A percentile compares a stretch with the other conserved stretches of the same genome.
Evolutionary conservation across 768 basidiomycete species (phyloP).

Genomic region (Lactarius evosmus): DNA sequence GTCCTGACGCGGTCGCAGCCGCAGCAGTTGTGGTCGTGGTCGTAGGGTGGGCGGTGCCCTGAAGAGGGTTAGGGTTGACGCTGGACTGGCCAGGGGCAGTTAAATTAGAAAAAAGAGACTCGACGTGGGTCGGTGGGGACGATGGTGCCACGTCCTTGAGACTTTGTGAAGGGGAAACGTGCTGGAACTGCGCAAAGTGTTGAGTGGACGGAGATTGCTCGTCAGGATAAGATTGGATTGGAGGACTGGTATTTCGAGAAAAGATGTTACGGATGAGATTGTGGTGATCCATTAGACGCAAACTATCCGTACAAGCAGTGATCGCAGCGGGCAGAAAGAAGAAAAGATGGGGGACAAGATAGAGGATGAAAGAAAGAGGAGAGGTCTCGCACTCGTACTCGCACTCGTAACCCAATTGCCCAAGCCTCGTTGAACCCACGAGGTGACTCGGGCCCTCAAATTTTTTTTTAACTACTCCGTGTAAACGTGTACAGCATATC

Average conservation of each 20-base stretch:
- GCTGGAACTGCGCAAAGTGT: slow-evolving; percentile 31
- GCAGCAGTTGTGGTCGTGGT: slow-evolving; percentile 30
- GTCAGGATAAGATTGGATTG: slow-evolving; percentile 24
- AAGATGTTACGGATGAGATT: slow-evolving; percentile 28
- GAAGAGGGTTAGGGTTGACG: slow-evolving; percentile 34
- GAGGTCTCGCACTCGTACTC: not conserved
- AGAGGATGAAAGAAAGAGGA: not conserved
- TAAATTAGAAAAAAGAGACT: slow-evolving; percentile 63
- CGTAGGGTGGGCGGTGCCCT: slow-evolving; percentile 30
- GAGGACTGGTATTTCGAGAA: slow-evolving; percentile 28
- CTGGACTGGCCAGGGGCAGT: slow-evolving; percentile 40
- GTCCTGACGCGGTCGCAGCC: slow-evolving; percentile 36
- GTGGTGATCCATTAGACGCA: slow-evolving; percentile 25
- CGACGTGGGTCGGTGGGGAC: slow-evolving; percentile 58
- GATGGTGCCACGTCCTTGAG: slow-evolving; percentile 41
- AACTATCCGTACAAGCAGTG: slow-evolving; percentile 10
- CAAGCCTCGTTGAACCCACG: slow-evolving; percentile 29
- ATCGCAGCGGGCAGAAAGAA: slow-evolving; percentile 3
- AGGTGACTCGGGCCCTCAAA: slow-evolving; percentile 36
- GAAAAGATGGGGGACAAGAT: not conserved
- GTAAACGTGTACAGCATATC: too few species aligned
- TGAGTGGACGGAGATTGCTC: slow-evolving; percentile 25
- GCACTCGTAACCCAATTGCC: not conserved
- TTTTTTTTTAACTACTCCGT: too few species aligned
- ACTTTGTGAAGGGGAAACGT: slow-evolving; percentile 35